Evolutionary conservation across 2,329 filamentous ascomycete species (phyloP), one percentile per base, ranked within the genome.

Genomic region (Penicillium sp.): DNA sequence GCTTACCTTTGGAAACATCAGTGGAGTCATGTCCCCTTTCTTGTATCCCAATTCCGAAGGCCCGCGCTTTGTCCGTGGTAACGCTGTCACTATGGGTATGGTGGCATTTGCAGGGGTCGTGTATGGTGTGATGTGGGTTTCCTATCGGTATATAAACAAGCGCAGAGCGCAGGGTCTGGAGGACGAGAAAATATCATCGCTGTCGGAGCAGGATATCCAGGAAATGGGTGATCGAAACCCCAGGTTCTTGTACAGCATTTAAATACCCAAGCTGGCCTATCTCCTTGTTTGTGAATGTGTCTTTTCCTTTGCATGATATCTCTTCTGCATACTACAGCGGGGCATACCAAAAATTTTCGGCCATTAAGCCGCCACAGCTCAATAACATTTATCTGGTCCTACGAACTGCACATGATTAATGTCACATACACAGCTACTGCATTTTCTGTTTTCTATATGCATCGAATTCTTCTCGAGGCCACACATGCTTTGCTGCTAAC

Each of bases 1-100:
- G 63, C 71, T 88, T 32, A 86, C 80, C 0, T 76, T 83, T 45
- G 85, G 84, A 2, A 89, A 89, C 55, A 74, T 76, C 15, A 78
- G 81, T 10, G 86, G 86, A 2, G 84, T 89, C 55, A 84, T 88
- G 81, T 78, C 83, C 3, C 80, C 83, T 0, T 88, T 87, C 58
- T 54, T 74, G 10, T 74, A 73, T 53, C 64, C 63, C 32, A 69
- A 61, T 10, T 51, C 58, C 8, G 78, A 82, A 43, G 72, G 65
- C 1, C 81, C 81, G 2, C 73, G 78, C n/a, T 85, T 80, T 60
- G 69, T 80, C 33, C 73, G 73, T 31, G 82, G 82, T 5, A 81
- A 85, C 58, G 80, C 79, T 1, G 73, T 83, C 9, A 82, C 79
- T 3, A 67, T 84, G 40, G 71, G 74, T 24, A 70, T 84, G 66